Conservation (phyloP, 2,329 filamentous ascomycete species). For the Zymoseptoria passerinii region DNA sequence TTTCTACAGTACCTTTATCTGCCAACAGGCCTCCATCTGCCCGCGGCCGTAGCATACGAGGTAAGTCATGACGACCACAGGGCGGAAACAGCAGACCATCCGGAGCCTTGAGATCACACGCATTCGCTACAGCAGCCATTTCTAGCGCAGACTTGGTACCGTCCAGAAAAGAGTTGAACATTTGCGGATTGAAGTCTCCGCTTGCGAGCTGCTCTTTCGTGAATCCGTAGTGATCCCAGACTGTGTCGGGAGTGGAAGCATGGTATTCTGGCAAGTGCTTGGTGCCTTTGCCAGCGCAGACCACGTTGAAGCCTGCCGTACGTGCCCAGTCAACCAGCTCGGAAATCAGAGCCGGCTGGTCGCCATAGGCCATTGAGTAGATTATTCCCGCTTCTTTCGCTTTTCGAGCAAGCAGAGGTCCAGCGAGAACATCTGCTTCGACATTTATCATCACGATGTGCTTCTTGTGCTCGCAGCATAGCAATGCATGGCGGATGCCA, state of each 20-base stretch:
- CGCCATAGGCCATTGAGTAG: slow-evolving; percentile 42
- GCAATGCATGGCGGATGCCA: slow-evolving; percentile 37
- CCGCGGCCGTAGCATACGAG: slow-evolving; percentile 34
- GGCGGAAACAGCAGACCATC: slow-evolving; percentile 39
- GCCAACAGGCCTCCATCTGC: slow-evolving; percentile 36
- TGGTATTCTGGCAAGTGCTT: slow-evolving; percentile 42
- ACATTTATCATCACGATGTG: slow-evolving; percentile 44
- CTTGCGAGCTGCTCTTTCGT: slow-evolving; percentile 37
- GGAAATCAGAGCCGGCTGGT: slow-evolving; percentile 39
- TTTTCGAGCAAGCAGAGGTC: slow-evolving; percentile 35
- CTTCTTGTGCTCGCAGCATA: slow-evolving; percentile 42
- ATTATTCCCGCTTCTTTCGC: slow-evolving; percentile 41
- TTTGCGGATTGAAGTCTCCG: slow-evolving; percentile 41
- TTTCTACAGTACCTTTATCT: slow-evolving; percentile 38
- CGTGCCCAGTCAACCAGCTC: slow-evolving; percentile 39
- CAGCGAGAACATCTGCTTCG: slow-evolving; percentile 39
- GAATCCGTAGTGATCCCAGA: slow-evolving; percentile 42
- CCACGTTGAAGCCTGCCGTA: slow-evolving; percentile 38
- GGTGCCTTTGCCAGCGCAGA: slow-evolving; percentile 41
- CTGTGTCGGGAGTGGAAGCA: slow-evolving; percentile 40
- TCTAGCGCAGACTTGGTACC: slow-evolving; percentile 42
- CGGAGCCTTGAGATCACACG: slow-evolving; percentile 36
- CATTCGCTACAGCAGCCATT: slow-evolving; percentile 43
- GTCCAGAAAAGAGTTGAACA: slow-evolving; percentile 44
- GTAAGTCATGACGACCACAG: slow-evolving; percentile 37